Base-by-base conservation (phyloP, 495 filamentous ascomycete species). In the Penicillium coprophilum region DNA sequence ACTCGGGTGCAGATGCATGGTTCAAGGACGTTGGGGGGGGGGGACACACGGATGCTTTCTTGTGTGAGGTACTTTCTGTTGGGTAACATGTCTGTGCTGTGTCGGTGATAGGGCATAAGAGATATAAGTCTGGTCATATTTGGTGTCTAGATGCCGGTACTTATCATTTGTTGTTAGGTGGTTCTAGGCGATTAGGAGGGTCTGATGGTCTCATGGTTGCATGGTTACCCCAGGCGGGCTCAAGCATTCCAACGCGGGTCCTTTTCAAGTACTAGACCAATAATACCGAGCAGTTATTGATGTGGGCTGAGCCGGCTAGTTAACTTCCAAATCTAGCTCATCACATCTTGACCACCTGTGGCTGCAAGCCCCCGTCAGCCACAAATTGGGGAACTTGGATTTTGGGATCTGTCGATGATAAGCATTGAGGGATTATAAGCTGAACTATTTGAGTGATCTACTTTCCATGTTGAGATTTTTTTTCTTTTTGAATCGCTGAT, bases 41-140 rank as follows among this genome's bases (percentile, higher is more conserved):
- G 30, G 31, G 27, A n/a, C n/a, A n/a, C 50, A 40, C 45, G 21
- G 10, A 31, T 31, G 34, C 48, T 40, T 40, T 19, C 9, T 41
- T 41, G 50, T 31, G 45, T 19, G 15, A 31, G 27, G 27, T 30
- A 41, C 38, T 41, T 52, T 43, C 50, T 52, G 34, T 41, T 52
- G 50, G 23, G 50, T 52, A 41, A 52, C 50, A 39, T 39, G 27
- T 39, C 39, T 28, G 50, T 52, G 50, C 31, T 43, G 28, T 43
- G 23, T 41, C 17, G 28, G n/a, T 13, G n/a, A 46, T 46, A 27
- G 28, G 30, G 21, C 24, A 31, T 8, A 34, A 39, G 34, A 12
- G 20, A 31, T 36, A 36, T 34, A 49, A 31, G 30, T 49, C 46
- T 23, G 6, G 11, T n/a, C 10, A 36, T 36, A 32, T 31, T 13